A percentile compares a stretch with the other conserved stretches of the same genome.
phyloP scores from a whole-genome alignment of 1,284 basidiomycete genomes.

The Tetrapyrgos nigripes region DNA sequence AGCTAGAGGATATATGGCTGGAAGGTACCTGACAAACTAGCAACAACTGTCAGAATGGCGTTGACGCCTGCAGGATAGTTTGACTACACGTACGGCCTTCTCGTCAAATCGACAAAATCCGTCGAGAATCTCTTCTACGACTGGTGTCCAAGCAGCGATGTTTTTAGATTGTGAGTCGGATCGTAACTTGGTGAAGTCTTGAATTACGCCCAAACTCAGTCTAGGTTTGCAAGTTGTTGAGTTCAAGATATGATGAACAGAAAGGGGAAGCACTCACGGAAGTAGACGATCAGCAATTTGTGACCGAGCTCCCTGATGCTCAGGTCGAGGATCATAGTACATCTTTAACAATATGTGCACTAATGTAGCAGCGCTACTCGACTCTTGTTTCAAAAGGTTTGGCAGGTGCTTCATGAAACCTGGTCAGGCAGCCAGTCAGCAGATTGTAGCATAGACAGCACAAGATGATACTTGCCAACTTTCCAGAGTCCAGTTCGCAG shows the following conservation, averaged over 20 bases:
- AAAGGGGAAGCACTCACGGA: slow-evolving; percentile 66
- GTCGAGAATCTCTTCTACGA: slow-evolving; percentile 91
- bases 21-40: slow-evolving; percentile 87
- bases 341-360: slow-evolving; percentile 93
- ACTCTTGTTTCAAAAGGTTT: slow-evolving; percentile 98
- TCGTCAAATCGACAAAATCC: slow-evolving; percentile 92
- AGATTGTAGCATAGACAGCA: background rate
- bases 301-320: slow-evolving; percentile 81
- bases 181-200: slow-evolving; percentile 91
- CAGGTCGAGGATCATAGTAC: slow-evolving; percentile 91
- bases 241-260: slow-evolving; percentile 3
- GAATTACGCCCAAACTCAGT: slow-evolving; percentile 89
- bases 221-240: slow-evolving; percentile 48
- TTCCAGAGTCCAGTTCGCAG: slow-evolving; percentile 97
- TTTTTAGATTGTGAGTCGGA: slow-evolving; percentile 95
- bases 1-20: slow-evolving; percentile 87
- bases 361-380: slow-evolving; percentile 93
- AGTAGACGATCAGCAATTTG: slow-evolving; percentile 90
- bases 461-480: slow-evolving; percentile 77
- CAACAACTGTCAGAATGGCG: slow-evolving; percentile 5
- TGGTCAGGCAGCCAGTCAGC: slow-evolving; percentile 33
- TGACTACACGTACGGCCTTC: slow-evolving; percentile 72
- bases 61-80: background rate
- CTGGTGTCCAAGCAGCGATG: slow-evolving; percentile 97
- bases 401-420: slow-evolving; percentile 99